These are phyloP conservation scores for Saccharum officinarum DNA, from an alignment of 176 grass and related monocot genomes.

Conservation along the genomic window DNA sequence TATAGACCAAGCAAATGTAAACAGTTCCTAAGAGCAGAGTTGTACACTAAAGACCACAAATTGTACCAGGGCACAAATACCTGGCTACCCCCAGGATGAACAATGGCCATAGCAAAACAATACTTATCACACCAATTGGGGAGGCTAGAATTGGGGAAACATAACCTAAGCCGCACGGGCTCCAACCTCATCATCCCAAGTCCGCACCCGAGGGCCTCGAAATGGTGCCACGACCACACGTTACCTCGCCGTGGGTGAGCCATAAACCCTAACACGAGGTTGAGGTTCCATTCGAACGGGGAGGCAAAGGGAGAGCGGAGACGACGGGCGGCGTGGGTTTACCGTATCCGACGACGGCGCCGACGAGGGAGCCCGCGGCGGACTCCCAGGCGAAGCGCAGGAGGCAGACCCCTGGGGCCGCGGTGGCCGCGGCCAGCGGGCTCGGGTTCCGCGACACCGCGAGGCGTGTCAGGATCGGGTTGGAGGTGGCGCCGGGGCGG, in stretches of 20 bases:
- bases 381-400: conserved; percentile 61
- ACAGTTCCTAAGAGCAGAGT: neutral
- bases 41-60: neutral
- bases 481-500: neutral
- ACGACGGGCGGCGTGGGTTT: neutral
- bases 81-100: neutral
- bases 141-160: neutral
- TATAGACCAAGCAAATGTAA: neutral
- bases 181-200: neutral
- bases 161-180: neutral
- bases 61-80: neutral
- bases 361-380: conserved; percentile 57
- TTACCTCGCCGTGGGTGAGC: neutral
- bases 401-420: conserved; percentile 57
- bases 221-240: neutral
- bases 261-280: conserved; percentile 31
- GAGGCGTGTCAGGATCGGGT: conserved; percentile 53
- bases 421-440: conserved; percentile 50
- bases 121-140: neutral
- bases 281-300: neutral
- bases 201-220: neutral
- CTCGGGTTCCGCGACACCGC: conserved; percentile 58
- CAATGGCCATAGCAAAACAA: neutral
- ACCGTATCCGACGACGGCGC: conserved; percentile 58
- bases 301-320: neutral